Evolutionary conservation across 2,329 filamentous ascomycete species (phyloP), one percentile per base, ranked within the genome.

Genomic region (Samsoniella hepiali): DNA sequence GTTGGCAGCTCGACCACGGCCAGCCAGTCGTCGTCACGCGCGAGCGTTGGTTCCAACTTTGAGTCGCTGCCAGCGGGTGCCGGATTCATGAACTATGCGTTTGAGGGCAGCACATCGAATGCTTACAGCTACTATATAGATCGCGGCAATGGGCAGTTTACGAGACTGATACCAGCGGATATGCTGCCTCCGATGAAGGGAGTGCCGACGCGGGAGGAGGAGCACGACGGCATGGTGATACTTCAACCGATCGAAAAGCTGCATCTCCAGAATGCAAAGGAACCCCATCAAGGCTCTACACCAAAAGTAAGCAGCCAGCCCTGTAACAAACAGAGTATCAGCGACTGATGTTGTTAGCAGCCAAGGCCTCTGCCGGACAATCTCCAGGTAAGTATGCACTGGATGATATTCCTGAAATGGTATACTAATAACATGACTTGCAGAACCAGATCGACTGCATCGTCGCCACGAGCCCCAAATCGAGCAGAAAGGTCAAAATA

Each of bases 401-500:
- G 15, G 9, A 49, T 47, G 11, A 27, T 54, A 6, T 1, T 17
- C 44, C 22, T 15, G 56, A 38, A 32, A 49, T 53, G 63, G 34
- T 31, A 5, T 22, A 49, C 59, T 62, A 29, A 60, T 68, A 62
- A 69, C 38, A 40, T n/a, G 53, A 40, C 3, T 13, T 31, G 10
- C 42, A 77, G 75, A 72, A 70, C 15, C 73, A 71, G 8, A 77
- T 77, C 58, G 75, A 75, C 57, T 68, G 67, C 47, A 75, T 75
- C 55, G 67, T 74, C 40, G 68, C 72, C 22, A 68, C 67, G 5
- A 68, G 67, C 5, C 76, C 77, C 22, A 74, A 79, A 11, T 71
- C 71, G 5, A 74, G 76, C 6, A 85, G 84, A 70, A 72, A 72
- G 31, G 72, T 74, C 64, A 96, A 96, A 73, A 79, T 89, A 31